Evolutionary conservation across 2,329 filamentous ascomycete genomes (phyloP), one percentile per base, ranked within the genome.

Genomic region (Claviceps sp.): DNA sequence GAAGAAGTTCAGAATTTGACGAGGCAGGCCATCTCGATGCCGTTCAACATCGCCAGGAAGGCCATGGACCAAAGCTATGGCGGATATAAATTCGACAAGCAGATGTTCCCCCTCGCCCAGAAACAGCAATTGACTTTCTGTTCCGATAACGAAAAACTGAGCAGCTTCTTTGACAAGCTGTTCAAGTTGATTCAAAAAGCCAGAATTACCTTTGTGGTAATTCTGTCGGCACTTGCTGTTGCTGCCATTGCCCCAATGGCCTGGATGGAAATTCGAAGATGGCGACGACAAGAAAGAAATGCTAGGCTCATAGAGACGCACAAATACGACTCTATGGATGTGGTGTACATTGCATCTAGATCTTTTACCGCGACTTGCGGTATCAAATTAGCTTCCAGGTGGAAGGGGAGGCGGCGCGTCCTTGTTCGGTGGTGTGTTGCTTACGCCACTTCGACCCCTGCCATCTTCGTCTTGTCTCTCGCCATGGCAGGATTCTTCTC

Each of bases 91-190:
- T 95, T 97, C 64, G 81, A 96, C 63, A 76, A 82, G 16, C 78
- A 79, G 13, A 68, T 85, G 9, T 91, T 98, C 59, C 88, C 90
- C 0, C 77, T 95, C 2, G 89, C 93, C 1, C 71, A 83, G 59
- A 95, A 95, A 71, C 78, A 94, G 66, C 72, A 81, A 39, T 74
- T 98, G 50, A 83, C 78, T 1, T 97, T 98, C 71, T 98, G 93
- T 72, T 88, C 88, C 43, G 81, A 88, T 63, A 88, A 93, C 68
- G 78, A 87, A 57, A 81, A 79, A 36, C 85, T 98, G 66, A 81
- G 83, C 62, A 75, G 82, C 56, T 97, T 97, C 72, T 98, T 98
- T 66, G 72, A 83, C 52, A 74, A 74, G 13, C 73, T 97, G 1
- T 79, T 80, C 49, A 69, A 79, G 26, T 73, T 88, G 45, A 79